Evolutionary conservation across 306 rosid genomes (phyloP).

Genomic region (Abrus pulchellus): DNA sequence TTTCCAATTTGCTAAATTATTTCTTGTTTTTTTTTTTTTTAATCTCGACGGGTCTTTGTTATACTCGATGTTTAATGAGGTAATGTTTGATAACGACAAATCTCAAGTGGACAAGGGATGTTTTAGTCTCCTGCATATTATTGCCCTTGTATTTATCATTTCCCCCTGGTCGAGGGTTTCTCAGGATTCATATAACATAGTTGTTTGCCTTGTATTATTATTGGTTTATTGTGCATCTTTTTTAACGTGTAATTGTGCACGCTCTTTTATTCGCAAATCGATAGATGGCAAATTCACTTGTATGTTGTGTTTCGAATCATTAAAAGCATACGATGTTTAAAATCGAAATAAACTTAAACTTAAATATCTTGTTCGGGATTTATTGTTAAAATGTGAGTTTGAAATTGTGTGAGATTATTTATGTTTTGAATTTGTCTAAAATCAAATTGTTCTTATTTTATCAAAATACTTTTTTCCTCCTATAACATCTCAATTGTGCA

Average conservation of each 20-base stretch:
- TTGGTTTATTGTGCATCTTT: conserved; percentile 22
- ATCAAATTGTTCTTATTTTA: background rate
- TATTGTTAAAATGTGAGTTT: background rate
- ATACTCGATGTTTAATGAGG: conserved; percentile 46
- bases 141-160: conserved; percentile 49
- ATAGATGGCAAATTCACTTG: background rate
- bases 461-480: background rate
- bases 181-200: conserved; percentile 49
- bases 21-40: too few relatives aligned
- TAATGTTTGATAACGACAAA: conserved; percentile 47
- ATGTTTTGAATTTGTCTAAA: background rate
- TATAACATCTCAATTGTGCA: background rate
- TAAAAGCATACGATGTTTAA: background rate
- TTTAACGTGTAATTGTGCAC: background rate
- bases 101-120: conserved; percentile 45
- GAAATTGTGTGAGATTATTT: background rate
- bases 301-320: background rate
- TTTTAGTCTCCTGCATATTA: conserved; percentile 41
- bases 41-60: conserved; percentile 42
- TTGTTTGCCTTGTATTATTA: conserved; percentile 15
- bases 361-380: background rate
- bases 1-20: conserved; percentile 12
- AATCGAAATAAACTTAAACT: background rate
- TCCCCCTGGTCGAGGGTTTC: conserved; percentile 22
- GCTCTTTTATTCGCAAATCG: background rate